phyloP scores from a whole-genome alignment of 176 grass and related monocot species.

The Aegilops tauschii region DNA sequence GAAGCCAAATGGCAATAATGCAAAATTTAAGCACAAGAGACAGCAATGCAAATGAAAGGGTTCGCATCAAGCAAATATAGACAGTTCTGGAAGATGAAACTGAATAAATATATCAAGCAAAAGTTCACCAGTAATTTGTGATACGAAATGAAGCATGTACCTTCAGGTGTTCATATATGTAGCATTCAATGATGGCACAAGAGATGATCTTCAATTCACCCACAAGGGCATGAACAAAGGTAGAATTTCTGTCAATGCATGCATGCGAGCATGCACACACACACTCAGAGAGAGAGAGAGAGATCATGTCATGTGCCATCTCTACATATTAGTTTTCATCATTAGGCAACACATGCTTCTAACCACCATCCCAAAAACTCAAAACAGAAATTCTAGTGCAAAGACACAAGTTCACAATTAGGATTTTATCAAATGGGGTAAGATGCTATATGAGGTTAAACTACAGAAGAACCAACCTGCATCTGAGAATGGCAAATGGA shows the following conservation, averaged over 20 bases:
- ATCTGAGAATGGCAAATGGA: not conserved
- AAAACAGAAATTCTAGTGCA: not conserved
- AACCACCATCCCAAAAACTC: not conserved
- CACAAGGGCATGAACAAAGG: too few relatives aligned
- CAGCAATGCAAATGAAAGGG: not conserved
- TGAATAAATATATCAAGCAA: not conserved
- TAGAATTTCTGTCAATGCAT: not conserved
- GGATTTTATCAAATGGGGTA: not conserved
- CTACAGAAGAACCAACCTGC: not conserved
- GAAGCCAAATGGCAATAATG: not conserved
- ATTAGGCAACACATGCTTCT: not conserved
- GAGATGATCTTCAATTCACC: not conserved
- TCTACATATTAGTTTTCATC: constrained; percentile 19
- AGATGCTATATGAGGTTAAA: not conserved
- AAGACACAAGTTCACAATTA: not conserved
- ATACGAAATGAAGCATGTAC: not conserved
- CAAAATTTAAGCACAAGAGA: not conserved
- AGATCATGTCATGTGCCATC: not conserved
- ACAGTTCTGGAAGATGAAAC: not conserved
- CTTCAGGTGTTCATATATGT: not conserved
- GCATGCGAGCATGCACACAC: not conserved
- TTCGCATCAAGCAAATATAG: not conserved
- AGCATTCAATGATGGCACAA: constrained; percentile 19
- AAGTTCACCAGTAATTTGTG: not conserved
- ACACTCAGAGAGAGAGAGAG: too few relatives aligned